A percentile compares a stretch with the other conserved stretches of the same genome.
phyloP scores from a whole-genome alignment of 805 yeast genomes.

The Maudiozyma serrabonitensis region DNA sequence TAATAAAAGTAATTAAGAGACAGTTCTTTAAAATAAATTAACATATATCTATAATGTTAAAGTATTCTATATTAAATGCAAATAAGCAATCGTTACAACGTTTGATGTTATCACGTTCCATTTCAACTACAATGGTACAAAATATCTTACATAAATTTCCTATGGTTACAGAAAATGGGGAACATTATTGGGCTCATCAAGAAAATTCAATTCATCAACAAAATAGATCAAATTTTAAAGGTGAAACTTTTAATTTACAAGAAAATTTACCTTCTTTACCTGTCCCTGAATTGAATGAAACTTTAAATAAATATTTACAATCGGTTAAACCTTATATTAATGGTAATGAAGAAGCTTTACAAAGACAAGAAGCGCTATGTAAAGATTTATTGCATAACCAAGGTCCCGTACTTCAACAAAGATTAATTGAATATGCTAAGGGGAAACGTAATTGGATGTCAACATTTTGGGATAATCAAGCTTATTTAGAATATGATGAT shows the following conservation, averaged over 20 bases:
- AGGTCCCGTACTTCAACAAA: slow-evolving; percentile 59
- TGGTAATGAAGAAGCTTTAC: slow-evolving; percentile 40
- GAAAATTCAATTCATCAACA: slow-evolving; percentile 16
- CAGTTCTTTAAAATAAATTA: not conserved
- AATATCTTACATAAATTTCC: slow-evolving; percentile 6
- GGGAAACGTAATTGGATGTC: slow-evolving; percentile 76
- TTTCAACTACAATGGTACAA: not conserved
- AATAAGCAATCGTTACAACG: not conserved
- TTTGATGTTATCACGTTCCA: not conserved
- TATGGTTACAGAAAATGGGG: slow-evolving; percentile 22
- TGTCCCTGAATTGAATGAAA: slow-evolving; percentile 69
- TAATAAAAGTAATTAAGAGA: no score
- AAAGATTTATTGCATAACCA: slow-evolving; percentile 60
- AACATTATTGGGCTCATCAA: slow-evolving; percentile 18
- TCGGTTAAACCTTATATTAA: slow-evolving; percentile 62
- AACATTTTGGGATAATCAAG: slow-evolving; percentile 89
- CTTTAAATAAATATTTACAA: slow-evolving; percentile 58
- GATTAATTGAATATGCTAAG: slow-evolving; percentile 49
- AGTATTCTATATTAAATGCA: not conserved
- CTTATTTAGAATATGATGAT: slow-evolving; percentile 82
- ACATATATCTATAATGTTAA: not conserved
- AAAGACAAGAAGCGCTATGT: slow-evolving; percentile 44
- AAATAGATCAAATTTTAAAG: slow-evolving; percentile 33
- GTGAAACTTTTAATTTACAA: slow-evolving; percentile 66
- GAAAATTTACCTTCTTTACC: slow-evolving; percentile 72